Percentiles rank a stretch among this genome's conserved stretches.
These are phyloP conservation scores for Heimioporus retisporus DNA, from an alignment of 1,284 basidiomycete genomes.

Conservation along the genomic window DNA sequence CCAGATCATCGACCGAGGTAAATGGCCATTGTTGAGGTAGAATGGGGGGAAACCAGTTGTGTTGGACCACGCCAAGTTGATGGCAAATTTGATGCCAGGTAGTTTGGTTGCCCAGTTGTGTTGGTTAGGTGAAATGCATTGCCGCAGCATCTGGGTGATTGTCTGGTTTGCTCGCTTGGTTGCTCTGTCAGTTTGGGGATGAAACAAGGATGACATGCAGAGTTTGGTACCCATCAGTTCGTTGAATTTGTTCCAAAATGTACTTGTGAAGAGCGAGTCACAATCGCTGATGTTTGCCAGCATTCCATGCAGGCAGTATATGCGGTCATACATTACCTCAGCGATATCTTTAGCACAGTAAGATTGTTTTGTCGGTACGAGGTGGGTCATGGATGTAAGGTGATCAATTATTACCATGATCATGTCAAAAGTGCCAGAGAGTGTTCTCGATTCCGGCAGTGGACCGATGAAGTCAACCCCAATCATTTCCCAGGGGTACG, in stretches of 20 bases:
- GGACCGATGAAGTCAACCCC: slow-evolving; percentile 51
- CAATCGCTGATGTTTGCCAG: slow-evolving; percentile 39
- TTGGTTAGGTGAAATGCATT: slow-evolving; percentile 18
- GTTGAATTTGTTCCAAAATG: background rate
- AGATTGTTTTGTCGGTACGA: slow-evolving; percentile 7
- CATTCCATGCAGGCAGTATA: slow-evolving; percentile 29
- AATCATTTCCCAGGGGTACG: slow-evolving; percentile 41
- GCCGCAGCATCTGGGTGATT: slow-evolving; percentile 3
- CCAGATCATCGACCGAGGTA: slow-evolving; percentile 28
- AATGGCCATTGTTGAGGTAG: slow-evolving; percentile 46
- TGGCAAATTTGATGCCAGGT: slow-evolving; percentile 26
- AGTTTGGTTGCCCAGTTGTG: slow-evolving; percentile 3
- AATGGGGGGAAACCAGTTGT: slow-evolving; percentile 48
- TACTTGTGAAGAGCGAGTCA: slow-evolving; percentile 1
- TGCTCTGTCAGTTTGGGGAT: background rate
- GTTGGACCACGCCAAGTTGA: slow-evolving; percentile 12
- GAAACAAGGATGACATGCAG: background rate
- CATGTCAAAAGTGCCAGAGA: slow-evolving; percentile 47
- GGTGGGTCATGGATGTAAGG: slow-evolving; percentile 10
- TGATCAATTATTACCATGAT: slow-evolving; percentile 33
- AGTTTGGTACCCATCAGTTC: background rate
- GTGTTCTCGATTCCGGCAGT: slow-evolving; percentile 42
- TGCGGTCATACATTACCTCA: slow-evolving; percentile 35
- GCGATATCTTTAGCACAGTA: slow-evolving; percentile 35
- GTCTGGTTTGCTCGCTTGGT: background rate